phyloP scores from a whole-genome alignment of 208 protist genomes.

The Trypanosomatidae sp. region DNA sequence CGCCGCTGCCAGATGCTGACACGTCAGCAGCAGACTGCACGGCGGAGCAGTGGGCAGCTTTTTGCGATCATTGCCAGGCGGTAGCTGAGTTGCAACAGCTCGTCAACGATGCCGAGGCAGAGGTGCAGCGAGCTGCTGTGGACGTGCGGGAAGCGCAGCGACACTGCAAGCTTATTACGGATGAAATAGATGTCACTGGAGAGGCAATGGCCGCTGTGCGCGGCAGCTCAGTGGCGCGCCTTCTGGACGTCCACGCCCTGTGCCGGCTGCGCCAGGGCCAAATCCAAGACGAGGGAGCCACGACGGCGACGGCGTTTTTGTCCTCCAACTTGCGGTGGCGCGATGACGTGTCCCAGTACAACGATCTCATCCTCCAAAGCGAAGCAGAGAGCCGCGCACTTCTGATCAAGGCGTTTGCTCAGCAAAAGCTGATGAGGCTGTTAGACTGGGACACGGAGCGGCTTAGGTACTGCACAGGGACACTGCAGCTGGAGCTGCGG shows the following conservation, averaged over 20 bases:
- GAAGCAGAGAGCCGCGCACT: conserved; percentile 72
- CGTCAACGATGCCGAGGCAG: conserved; percentile 26
- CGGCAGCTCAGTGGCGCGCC: conserved; percentile 24
- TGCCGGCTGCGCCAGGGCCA: conserved; percentile 91
- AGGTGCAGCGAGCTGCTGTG: conserved; percentile 27
- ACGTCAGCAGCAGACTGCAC: conserved; percentile 39
- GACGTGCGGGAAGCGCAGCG: conserved; percentile 26
- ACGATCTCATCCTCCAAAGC: conserved; percentile 79
- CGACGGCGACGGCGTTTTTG: conserved; percentile 80
- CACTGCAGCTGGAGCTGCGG: conserved; percentile 87
- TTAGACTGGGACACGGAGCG: conserved; percentile 72
- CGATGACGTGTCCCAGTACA: conserved; percentile 72
- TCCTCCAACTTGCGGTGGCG: conserved; percentile 75
- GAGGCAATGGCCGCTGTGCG: conserved; percentile 24
- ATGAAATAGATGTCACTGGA: conserved; percentile 27
- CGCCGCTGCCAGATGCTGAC: conserved; percentile 23
- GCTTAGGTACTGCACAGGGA: conserved; percentile 75
- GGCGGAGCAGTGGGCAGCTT: conserved; percentile 53
- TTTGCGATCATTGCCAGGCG: conserved; percentile 51
- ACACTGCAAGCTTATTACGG: conserved; percentile 22
- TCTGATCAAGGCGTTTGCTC: conserved; percentile 78
- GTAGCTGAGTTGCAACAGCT: conserved; percentile 36
- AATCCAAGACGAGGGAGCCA: conserved; percentile 89
- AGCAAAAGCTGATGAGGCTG: conserved; percentile 77
- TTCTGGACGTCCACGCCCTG: conserved; percentile 73